Evolutionary conservation across 1,139 yeast genomes (phyloP).

Genomic region (Saccharomyces pastorianus): DNA sequence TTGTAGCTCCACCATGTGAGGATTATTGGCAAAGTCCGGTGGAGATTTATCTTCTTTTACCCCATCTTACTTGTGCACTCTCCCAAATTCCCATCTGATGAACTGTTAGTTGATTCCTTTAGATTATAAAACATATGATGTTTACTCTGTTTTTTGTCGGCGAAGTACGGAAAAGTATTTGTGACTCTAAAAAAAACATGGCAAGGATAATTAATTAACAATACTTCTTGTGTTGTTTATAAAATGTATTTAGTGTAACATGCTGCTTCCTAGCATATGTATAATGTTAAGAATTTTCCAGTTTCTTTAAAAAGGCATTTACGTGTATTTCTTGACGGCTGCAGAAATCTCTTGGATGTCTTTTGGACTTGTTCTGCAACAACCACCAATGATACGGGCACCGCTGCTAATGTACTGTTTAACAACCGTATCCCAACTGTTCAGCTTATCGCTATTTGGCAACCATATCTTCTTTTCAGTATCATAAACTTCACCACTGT

Average conservation of each 20-base stretch:
- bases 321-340: conserved; percentile 11
- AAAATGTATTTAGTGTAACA: neutral
- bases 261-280: neutral
- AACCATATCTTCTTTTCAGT: conserved; percentile 21
- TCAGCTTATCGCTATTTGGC: conserved; percentile 5
- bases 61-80: neutral
- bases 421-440: conserved; percentile 24
- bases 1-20: no score
- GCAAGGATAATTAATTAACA: no score
- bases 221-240: neutral
- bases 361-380: conserved; percentile 27
- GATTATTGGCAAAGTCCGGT: no score
- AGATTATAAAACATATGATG: neutral
- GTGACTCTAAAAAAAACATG: no score
- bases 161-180: neutral
- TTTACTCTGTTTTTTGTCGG: neutral
- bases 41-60: neutral
- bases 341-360: conserved; percentile 19
- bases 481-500: conserved; percentile 29
- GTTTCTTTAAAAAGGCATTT: neutral
- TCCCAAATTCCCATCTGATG: neutral
- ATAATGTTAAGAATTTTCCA: neutral
- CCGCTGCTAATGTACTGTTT: conserved; percentile 14
- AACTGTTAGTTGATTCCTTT: neutral
- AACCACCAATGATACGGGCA: conserved; percentile 28